phyloP scores from a whole-genome alignment of 2,329 filamentous ascomycete species.

The Cryphonectria japonica region DNA sequence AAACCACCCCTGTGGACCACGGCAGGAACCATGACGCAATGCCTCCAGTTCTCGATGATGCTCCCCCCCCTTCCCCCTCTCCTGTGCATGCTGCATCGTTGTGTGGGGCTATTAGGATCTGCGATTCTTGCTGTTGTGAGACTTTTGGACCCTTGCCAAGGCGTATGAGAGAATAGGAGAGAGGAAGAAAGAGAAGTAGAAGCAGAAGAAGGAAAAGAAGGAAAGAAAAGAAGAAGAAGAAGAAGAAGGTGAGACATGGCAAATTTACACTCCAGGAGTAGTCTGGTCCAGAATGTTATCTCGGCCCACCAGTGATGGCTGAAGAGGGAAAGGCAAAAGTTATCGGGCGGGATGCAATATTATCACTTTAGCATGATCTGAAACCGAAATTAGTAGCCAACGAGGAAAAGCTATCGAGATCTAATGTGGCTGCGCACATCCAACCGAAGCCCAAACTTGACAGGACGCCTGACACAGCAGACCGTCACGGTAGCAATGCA shows the following conservation, averaged over 20 bases:
- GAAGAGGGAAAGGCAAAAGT: background rate
- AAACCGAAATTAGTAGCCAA: background rate
- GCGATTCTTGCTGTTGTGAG: background rate
- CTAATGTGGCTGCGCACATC: background rate
- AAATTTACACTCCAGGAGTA: background rate
- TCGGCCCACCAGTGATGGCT: background rate
- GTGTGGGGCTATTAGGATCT: background rate
- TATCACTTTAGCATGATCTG: background rate
- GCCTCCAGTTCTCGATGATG: background rate
- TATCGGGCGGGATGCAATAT: background rate
- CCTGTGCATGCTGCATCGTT: background rate
- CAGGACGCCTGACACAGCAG: background rate
- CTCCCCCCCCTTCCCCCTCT: background rate
- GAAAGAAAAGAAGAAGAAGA: background rate
- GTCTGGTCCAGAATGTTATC: background rate
- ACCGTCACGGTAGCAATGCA: background rate
- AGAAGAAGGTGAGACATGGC: background rate
- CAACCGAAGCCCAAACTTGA: background rate
- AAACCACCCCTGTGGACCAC: background rate
- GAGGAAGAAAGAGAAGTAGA: too few relatives aligned
- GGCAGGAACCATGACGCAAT: conserved; percentile 13
- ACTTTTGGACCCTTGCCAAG: background rate
- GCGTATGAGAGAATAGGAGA: background rate
- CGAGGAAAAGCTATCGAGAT: background rate
- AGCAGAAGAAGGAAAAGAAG: background rate